A percentile compares a stretch with the other conserved stretches of the same genome.
Conservation (phyloP, 192 early-diverging fungal species). For the Gigaspora rosea region DNA sequence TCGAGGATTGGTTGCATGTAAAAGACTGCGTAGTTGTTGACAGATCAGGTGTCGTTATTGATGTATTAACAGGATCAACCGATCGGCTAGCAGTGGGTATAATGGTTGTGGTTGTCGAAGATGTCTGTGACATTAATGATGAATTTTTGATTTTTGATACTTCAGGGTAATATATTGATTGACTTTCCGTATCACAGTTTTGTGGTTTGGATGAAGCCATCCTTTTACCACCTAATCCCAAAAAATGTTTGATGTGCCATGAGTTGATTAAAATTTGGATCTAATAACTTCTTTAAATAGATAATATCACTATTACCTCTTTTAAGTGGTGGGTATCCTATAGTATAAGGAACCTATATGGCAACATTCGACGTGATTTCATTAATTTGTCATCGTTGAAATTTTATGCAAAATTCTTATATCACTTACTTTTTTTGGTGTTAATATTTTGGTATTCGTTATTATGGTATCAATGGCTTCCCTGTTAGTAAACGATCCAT, state of each 20-base stretch:
- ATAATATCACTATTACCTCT: not conserved
- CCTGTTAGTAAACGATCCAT: not conserved
- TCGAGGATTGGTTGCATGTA: not conserved
- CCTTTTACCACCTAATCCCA: constrained; percentile 1
- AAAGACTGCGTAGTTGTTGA: not conserved
- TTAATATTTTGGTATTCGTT: not conserved
- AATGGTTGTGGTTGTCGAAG: not conserved
- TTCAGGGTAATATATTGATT: not conserved
- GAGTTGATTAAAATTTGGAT: not conserved
- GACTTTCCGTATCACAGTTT: not conserved
- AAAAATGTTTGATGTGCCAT: not conserved
- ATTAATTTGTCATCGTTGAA: not conserved
- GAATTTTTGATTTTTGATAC: not conserved
- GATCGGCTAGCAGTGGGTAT: not conserved
- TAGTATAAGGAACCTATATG: not conserved
- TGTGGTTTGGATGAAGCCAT: not conserved
- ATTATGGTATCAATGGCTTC: not conserved
- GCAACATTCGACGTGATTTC: not conserved
- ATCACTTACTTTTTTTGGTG: not conserved
- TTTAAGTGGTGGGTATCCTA: not conserved
- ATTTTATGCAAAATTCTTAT: not conserved
- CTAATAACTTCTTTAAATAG: not conserved
- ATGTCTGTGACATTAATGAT: not conserved
- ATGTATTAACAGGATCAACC: not conserved
- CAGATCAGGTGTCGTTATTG: not conserved